Base-by-base conservation (phyloP, 805 yeast genomes). In the Cyberlindnera americana region DNA sequence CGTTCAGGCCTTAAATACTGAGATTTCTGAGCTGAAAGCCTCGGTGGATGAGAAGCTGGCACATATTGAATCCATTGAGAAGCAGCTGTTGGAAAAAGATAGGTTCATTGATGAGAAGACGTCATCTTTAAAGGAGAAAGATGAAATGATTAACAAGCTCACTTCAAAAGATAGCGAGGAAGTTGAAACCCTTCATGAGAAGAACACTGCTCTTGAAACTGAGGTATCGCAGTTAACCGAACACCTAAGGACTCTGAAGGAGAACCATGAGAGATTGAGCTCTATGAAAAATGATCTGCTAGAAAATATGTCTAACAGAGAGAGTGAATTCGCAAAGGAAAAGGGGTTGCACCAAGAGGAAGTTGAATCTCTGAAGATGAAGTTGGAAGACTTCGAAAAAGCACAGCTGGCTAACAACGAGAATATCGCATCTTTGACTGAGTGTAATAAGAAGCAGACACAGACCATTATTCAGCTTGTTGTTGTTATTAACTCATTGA, bases 291-390 rank as follows among this genome's bases (percentile, higher is more conserved):
- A 71, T 22, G 89, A 83, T 48, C 60, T 86, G 17, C 58, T 81
- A 12, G 84, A 81, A 15, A 83, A 82, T 52, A 70, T 85, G 78
- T 64, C 83, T 1, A 72, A 79, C 23, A 73, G 82, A 47, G 89
- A 83, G 48, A 55, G 55, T 10, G 89, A 81, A 35, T 73, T 73
- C 46, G 61, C 67, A 3, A 66, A 66, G 26, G 90, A 83, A 48
- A 62, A 82, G 1, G 67, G 69, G 32, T 41, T 55, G 4, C 65
- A 73, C 15, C 73, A 72, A 40, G 64, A 67, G 9, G 81, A 82
- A 43, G 66, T 78, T 36, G 74, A 70, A 29, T 59, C 60, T 14
- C 55, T 78, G 38, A 70, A 66, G 33, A 42, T 59, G 19, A 64
- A 65, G 32, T 36, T 72, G 28, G 79, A 75, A 29, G 75, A 72